Evolutionary conservation across 176 grass and related monocot species (phyloP).

Genomic region (Aegilops longissima): DNA sequence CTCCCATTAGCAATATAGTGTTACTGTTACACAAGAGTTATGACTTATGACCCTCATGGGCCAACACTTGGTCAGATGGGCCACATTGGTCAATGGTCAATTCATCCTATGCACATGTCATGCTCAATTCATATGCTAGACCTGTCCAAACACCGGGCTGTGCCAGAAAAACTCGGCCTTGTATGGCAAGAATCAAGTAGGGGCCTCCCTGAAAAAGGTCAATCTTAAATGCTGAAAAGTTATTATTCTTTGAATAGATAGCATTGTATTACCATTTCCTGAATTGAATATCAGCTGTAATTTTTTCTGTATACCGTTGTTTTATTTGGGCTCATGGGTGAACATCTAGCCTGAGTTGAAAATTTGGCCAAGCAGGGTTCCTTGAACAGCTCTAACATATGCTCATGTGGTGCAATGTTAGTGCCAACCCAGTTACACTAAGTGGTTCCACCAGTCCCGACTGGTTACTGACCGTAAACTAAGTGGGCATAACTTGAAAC

Average conservation of each 20-base stretch:
- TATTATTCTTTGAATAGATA: neutral
- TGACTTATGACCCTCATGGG: constrained; percentile 16
- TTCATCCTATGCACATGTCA: neutral
- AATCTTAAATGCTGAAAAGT: neutral
- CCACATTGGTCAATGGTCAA: neutral
- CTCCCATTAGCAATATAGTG: neutral
- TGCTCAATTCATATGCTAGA: neutral
- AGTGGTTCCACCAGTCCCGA: no score
- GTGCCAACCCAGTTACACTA: no score
- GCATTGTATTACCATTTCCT: neutral
- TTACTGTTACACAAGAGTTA: constrained; percentile 20
- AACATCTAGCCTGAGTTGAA: no score
- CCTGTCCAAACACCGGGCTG: neutral
- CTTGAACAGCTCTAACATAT: no score
- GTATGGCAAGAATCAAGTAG: neutral
- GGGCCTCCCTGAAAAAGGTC: neutral
- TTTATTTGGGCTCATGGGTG: no score
- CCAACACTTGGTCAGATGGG: neutral
- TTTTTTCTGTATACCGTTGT: no score
- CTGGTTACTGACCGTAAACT: no score
- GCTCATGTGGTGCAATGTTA: no score
- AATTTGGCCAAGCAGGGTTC: no score
- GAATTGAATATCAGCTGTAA: neutral
- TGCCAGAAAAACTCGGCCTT: neutral
- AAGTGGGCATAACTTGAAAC: no score